phyloP scores from a whole-genome alignment of 805 yeast species.

The Wickerhamiella nectarea region DNA sequence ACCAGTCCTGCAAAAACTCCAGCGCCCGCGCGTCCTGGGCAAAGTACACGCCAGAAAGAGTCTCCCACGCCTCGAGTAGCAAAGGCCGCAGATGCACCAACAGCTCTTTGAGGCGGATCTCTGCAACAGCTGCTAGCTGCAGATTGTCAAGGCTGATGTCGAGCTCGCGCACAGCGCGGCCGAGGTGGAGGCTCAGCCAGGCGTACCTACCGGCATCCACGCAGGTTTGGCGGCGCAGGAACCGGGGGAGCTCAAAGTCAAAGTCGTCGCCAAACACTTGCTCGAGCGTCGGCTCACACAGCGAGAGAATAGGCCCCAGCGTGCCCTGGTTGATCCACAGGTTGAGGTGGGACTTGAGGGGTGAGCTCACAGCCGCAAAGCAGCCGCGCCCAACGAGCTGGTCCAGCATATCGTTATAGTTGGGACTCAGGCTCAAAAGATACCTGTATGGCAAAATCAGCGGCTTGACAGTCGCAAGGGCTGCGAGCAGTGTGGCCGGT shows the following conservation, averaged over 20 bases:
- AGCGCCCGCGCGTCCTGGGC: conserved; percentile 17
- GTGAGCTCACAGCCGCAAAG: background rate
- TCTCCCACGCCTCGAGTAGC: conserved; percentile 10
- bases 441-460: background rate
- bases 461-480: background rate
- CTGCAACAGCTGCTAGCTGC: background rate
- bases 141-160: background rate
- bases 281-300: background rate
- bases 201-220: background rate
- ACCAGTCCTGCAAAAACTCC: background rate
- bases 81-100: conserved; percentile 6
- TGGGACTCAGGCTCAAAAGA: background rate
- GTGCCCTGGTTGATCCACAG: background rate
- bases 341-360: background rate
- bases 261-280: conserved; percentile 4
- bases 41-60: conserved; percentile 12
- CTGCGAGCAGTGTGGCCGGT: background rate
- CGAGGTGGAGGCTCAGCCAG: conserved; percentile 1
- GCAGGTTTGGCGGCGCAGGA: background rate
- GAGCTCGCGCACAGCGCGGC: background rate
- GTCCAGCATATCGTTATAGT: conserved; percentile 1
- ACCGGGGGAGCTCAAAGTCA: background rate
- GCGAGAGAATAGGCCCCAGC: conserved; percentile 2
- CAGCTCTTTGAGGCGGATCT: background rate
- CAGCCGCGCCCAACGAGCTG: background rate